Evolutionary conservation across 1,139 yeast species (phyloP).

Genomic region (Taphrina flavorubra): DNA sequence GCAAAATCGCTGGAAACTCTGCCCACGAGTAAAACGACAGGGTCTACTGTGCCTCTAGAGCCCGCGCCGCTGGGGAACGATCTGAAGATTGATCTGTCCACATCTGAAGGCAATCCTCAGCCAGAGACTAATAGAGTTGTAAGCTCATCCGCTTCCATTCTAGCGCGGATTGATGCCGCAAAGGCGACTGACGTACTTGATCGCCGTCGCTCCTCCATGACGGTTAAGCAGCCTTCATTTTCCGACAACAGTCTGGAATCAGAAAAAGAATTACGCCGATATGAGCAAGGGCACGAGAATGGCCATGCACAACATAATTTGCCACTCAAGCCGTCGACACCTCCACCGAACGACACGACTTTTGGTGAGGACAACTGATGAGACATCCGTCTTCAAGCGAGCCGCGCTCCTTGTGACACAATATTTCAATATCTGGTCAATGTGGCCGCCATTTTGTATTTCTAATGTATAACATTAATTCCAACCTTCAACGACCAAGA

Average conservation of each 20-base stretch:
- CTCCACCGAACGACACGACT: neutral
- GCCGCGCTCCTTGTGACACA: too few species aligned
- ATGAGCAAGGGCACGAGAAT: neutral
- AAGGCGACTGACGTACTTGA: conserved; percentile 9
- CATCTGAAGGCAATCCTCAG: too few species aligned
- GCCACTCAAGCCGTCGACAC: neutral
- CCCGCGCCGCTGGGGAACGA: too few species aligned
- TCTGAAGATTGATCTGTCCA: too few species aligned
- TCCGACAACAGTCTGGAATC: neutral
- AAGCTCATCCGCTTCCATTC: conserved; percentile 17
- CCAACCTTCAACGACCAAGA: neutral
- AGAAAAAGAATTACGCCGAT: neutral
- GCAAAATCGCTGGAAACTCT: too few species aligned
- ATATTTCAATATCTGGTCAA: too few species aligned
- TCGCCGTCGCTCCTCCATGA: conserved; percentile 8
- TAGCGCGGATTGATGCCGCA: conserved; percentile 21
- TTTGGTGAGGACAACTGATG: neutral
- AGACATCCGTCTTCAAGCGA: neutral
- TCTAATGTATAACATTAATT: neutral
- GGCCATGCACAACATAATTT: neutral
- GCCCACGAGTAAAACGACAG: too few species aligned
- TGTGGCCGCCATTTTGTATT: neutral
- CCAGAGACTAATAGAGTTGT: neutral
- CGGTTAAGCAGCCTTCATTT: neutral
- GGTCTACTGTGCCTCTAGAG: too few species aligned